phyloP scores from a whole-genome alignment of 148 eudicot genomes.

The Rhododendron kiyosumense region DNA sequence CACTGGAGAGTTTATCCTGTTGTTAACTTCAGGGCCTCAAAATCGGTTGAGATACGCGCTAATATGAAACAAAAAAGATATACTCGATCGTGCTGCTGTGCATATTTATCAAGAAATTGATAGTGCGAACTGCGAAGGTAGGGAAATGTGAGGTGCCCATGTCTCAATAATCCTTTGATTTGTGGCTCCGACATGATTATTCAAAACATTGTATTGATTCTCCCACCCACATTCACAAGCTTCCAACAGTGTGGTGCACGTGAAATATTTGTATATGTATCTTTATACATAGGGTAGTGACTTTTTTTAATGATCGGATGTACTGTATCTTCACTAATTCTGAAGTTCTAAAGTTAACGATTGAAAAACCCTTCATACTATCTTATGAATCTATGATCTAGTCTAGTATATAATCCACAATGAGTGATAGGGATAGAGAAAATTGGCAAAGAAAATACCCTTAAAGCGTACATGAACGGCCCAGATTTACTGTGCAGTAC shows the following conservation, averaged over 20 bases:
- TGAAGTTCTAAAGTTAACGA: too few relatives aligned
- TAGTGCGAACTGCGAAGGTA: background rate
- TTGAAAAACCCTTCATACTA: background rate
- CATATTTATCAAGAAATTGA: background rate
- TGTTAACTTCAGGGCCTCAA: rapidly evolving
- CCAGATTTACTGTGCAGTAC: too few relatives aligned
- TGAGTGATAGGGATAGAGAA: too few relatives aligned
- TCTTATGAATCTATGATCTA: background rate
- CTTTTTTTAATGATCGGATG: too few relatives aligned
- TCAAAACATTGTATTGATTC: background rate
- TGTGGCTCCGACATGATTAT: background rate
- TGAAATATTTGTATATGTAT: background rate
- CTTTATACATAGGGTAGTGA: background rate
- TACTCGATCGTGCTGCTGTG: background rate
- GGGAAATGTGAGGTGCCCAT: background rate
- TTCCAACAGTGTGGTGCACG: background rate
- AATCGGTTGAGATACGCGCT: too few relatives aligned
- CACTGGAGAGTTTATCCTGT: too few relatives aligned
- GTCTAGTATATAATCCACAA: too few relatives aligned
- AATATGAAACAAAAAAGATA: background rate
- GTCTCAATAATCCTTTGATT: background rate
- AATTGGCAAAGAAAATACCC: too few relatives aligned
- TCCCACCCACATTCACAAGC: background rate
- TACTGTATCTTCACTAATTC: too few relatives aligned
- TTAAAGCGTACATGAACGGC: too few relatives aligned